Evolutionary conservation across 805 yeast genomes (phyloP).

Genomic region (Metschnikowia aberdeeniae): DNA sequence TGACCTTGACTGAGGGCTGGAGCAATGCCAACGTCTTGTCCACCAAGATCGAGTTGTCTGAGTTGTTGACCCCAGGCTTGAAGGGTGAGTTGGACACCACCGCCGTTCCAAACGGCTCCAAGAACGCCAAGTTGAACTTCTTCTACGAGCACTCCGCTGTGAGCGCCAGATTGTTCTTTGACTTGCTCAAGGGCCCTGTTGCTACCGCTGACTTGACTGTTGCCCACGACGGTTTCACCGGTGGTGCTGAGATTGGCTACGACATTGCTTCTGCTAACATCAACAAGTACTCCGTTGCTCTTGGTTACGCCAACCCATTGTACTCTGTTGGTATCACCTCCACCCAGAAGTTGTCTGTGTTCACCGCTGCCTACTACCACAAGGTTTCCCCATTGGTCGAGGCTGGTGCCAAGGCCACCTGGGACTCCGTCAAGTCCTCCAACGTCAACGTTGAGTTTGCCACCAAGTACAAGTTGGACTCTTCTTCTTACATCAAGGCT

Average conservation of each 20-base stretch:
- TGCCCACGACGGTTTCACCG: conserved; percentile 94
- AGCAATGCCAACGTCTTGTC: conserved; percentile 86
- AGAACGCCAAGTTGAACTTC: conserved; percentile 85
- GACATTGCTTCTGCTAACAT: conserved; percentile 90
- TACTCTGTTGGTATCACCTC: conserved; percentile 85
- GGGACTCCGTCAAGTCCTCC: conserved; percentile 80
- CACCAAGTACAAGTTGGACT: conserved; percentile 88
- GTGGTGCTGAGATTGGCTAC: conserved; percentile 96
- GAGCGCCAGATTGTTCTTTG: conserved; percentile 92
- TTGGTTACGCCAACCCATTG: conserved; percentile 86
- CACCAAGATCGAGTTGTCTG: conserved; percentile 90
- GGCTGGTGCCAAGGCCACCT: conserved; percentile 97
- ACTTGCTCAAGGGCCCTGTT: conserved; percentile 90
- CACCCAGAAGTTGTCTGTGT: conserved; percentile 79
- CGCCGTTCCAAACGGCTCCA: conserved; percentile 77
- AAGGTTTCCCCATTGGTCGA: conserved; percentile 85
- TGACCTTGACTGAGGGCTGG: conserved; percentile 97
- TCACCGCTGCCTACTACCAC: conserved; percentile 96
- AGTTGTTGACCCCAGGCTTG: conserved; percentile 90
- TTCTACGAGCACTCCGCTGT: conserved; percentile 90
- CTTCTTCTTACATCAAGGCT: conserved; percentile 88
- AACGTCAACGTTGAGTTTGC: conserved; percentile 93
- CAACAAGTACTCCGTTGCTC: conserved; percentile 89
- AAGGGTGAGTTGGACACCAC: conserved; percentile 88
- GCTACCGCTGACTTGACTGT: conserved; percentile 93